These are phyloP conservation scores for Starmera stellimalicola DNA, from an alignment of 1,139 yeast species.

Conservation along the genomic window DNA sequence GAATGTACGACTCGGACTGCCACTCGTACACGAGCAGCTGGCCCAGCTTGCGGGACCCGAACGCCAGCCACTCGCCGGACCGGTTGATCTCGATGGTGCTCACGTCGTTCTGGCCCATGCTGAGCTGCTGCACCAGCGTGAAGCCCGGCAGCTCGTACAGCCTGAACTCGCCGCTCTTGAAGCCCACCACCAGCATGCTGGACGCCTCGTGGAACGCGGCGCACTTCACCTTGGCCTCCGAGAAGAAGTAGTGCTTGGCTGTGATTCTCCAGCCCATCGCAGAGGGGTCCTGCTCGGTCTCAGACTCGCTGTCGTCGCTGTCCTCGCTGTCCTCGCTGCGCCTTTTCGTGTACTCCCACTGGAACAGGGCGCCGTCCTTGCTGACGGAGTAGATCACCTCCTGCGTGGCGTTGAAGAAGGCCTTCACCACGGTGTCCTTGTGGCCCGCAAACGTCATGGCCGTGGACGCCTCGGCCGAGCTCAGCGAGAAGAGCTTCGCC, in stretches of 20 bases:
- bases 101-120: conserved; percentile 88
- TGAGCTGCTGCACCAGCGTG: conserved; percentile 70
- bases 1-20: conserved; percentile 93
- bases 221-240: conserved; percentile 69
- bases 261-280: conserved; percentile 74
- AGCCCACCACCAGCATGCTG: conserved; percentile 80
- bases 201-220: conserved; percentile 72
- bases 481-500: conserved; percentile 73
- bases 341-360: conserved; percentile 74
- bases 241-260: conserved; percentile 62
- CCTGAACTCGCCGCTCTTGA: conserved; percentile 82
- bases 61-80: conserved; percentile 95
- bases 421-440: conserved; percentile 76
- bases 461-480: conserved; percentile 66
- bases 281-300: conserved; percentile 27
- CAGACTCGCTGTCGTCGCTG: conserved; percentile 30
- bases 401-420: conserved; percentile 79
- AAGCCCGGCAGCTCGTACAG: conserved; percentile 82
- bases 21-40: conserved; percentile 95
- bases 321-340: conserved; percentile 31
- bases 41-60: conserved; percentile 88
- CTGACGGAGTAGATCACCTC: conserved; percentile 86
- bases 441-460: conserved; percentile 90
- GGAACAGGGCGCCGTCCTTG: conserved; percentile 89
- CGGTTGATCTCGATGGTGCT: conserved; percentile 72